Evolutionary conservation across 345 rosid genomes (phyloP).

Genomic region (Ricinus communis): DNA sequence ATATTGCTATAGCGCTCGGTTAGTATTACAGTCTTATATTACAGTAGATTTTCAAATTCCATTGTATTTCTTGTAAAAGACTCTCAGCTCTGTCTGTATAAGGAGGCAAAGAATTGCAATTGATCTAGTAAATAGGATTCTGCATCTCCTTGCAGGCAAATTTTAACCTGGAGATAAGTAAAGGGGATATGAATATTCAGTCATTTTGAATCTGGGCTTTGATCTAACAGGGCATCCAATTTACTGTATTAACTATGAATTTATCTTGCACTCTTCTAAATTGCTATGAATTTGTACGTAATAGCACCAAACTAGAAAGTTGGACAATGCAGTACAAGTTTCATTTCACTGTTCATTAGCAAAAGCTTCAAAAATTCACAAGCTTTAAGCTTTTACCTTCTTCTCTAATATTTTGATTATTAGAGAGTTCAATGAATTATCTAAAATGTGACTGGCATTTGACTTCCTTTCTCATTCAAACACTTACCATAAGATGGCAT

Average conservation of each 20-base stretch:
- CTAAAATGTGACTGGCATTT: neutral
- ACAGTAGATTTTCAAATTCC: no score
- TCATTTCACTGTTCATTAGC: no score
- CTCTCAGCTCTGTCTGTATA: neutral
- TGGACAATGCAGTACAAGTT: no score
- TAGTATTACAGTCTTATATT: conserved; percentile 1
- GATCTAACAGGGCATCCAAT: neutral
- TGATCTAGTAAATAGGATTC: no score
- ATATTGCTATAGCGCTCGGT: conserved; percentile 29
- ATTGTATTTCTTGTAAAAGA: neutral
- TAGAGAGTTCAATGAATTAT: no score
- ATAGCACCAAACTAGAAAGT: neutral
- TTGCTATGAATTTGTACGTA: neutral
- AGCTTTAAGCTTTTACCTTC: no score
- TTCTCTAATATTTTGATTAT: no score
- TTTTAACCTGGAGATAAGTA: neutral
- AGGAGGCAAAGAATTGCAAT: neutral
- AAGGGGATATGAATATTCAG: neutral
- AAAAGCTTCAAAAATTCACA: no score
- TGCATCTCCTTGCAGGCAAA: no score
- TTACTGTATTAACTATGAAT: neutral
- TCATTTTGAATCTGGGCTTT: neutral
- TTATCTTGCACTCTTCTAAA: neutral
- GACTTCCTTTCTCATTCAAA: neutral
- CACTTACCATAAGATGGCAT: neutral